Conservation (phyloP, 176 grass and related monocot species). For the Musa beccarii region DNA sequence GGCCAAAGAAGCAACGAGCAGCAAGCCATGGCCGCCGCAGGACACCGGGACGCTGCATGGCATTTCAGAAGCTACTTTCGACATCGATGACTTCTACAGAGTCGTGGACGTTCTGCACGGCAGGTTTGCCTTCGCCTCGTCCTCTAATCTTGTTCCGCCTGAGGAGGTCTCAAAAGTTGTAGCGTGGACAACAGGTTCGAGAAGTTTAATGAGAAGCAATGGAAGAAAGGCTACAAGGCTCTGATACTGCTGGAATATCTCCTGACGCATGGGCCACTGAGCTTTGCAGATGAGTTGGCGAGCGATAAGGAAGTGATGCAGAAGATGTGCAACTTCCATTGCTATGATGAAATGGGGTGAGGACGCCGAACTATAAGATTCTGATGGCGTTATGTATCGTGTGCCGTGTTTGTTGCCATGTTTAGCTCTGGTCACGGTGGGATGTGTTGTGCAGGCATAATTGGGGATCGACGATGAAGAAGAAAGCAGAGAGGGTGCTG, state of each 20-base stretch:
- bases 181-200: constrained; percentile 30
- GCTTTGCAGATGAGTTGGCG: constrained; percentile 52
- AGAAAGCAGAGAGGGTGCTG: constrained; percentile 71
- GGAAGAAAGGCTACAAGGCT: constrained; percentile 74
- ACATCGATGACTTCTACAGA: constrained; percentile 76
- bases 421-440: too few species aligned
- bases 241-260: constrained; percentile 73
- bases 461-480: constrained; percentile 63
- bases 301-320: constrained; percentile 36
- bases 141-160: background rate
- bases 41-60: constrained; percentile 60
- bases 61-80: constrained; percentile 76
- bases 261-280: constrained; percentile 70
- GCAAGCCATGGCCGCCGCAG: constrained; percentile 47
- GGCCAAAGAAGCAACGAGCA: constrained; percentile 80
- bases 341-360: constrained; percentile 78
- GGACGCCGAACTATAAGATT: background rate
- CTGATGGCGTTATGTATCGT: too few species aligned
- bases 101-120: constrained; percentile 57
- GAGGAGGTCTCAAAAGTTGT: background rate
- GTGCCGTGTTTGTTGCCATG: too few species aligned
- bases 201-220: constrained; percentile 62
- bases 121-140: constrained; percentile 9
- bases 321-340: constrained; percentile 52
- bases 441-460: constrained; percentile 43